Conservation (phyloP, 2,329 filamentous ascomycete species). For the Clonostachys chloroleuca region DNA sequence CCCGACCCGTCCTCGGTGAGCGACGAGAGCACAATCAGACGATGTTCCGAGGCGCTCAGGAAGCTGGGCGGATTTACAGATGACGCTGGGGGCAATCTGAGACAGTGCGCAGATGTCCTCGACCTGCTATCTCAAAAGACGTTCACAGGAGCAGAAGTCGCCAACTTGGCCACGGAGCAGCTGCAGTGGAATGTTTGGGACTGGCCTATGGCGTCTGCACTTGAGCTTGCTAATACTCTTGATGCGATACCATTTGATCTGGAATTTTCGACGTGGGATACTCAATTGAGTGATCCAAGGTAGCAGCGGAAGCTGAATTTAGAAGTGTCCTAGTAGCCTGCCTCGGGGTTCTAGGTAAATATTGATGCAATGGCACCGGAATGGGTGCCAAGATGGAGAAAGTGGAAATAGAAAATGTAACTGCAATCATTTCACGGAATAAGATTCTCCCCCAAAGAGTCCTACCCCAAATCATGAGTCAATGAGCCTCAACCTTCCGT, state of each 20-base stretch:
- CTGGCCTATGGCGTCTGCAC: slow-evolving; percentile 15
- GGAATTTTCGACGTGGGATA: background rate
- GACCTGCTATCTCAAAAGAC: slow-evolving; percentile 11
- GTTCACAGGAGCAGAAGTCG: slow-evolving; percentile 5
- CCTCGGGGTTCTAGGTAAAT: no score
- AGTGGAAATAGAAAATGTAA: no score
- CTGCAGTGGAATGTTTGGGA: slow-evolving; percentile 17
- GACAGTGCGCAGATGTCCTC: slow-evolving; percentile 11
- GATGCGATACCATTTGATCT: slow-evolving; percentile 12
- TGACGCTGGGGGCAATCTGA: slow-evolving; percentile 5
- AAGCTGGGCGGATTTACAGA: slow-evolving; percentile 5
- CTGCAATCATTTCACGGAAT: no score
- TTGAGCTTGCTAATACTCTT: slow-evolving; percentile 14
- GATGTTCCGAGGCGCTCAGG: slow-evolving; percentile 7
- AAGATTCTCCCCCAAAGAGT: no score
- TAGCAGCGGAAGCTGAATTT: no score
- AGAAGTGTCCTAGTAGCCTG: no score
- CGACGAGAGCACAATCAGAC: slow-evolving; percentile 7
- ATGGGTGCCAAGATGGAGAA: no score
- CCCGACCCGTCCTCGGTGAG: slow-evolving; percentile 1
- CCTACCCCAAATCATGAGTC: no score
- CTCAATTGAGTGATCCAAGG: no score
- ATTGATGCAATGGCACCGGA: no score
- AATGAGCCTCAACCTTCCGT: no score
- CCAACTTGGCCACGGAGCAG: slow-evolving; percentile 6